A percentile compares a stretch with the other conserved stretches of the same genome.
phyloP scores from a whole-genome alignment of 2,329 filamentous ascomycete genomes.

The Aureobasidium sp. region DNA sequence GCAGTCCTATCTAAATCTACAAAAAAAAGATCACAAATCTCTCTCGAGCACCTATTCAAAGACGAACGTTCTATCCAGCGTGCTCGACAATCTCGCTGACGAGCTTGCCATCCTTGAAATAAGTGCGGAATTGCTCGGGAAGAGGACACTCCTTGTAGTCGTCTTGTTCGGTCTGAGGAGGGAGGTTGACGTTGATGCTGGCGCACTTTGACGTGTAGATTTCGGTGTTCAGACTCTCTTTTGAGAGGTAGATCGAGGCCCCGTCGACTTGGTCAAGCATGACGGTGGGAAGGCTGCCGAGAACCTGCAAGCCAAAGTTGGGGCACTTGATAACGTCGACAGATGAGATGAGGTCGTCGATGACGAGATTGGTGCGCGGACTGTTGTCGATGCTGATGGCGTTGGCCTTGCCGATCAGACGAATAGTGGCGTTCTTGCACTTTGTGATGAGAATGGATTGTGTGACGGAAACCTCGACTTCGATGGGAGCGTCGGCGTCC shows the following conservation, averaged over 20 bases:
- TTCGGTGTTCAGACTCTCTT: conserved; percentile 69
- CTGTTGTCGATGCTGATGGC: conserved; percentile 95
- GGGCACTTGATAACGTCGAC: conserved; percentile 93
- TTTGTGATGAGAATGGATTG: conserved; percentile 89
- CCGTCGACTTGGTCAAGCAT: conserved; percentile 91
- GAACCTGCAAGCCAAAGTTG: conserved; percentile 79
- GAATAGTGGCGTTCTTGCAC: conserved; percentile 84
- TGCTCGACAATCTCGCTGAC: conserved; percentile 95
- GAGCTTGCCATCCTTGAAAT: conserved; percentile 67
- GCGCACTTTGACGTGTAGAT: conserved; percentile 85
- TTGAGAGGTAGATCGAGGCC: conserved; percentile 77
- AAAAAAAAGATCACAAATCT: not conserved
- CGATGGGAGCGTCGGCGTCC: conserved; percentile 61
- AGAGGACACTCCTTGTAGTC: conserved; percentile 84
- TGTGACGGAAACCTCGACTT: conserved; percentile 72
- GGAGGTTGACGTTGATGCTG: conserved; percentile 80
- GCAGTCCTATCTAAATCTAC: conserved; percentile 12
- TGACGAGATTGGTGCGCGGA: conserved; percentile 70
- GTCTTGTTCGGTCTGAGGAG: conserved; percentile 59
- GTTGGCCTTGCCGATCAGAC: conserved; percentile 88
- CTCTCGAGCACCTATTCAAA: not conserved
- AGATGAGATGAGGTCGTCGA: conserved; percentile 83
- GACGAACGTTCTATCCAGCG: conserved; percentile 53
- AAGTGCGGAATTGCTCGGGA: conserved; percentile 84
- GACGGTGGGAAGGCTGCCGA: conserved; percentile 78